Base-by-base conservation (phyloP, 345 rosid species). In the Punica granatum region DNA sequence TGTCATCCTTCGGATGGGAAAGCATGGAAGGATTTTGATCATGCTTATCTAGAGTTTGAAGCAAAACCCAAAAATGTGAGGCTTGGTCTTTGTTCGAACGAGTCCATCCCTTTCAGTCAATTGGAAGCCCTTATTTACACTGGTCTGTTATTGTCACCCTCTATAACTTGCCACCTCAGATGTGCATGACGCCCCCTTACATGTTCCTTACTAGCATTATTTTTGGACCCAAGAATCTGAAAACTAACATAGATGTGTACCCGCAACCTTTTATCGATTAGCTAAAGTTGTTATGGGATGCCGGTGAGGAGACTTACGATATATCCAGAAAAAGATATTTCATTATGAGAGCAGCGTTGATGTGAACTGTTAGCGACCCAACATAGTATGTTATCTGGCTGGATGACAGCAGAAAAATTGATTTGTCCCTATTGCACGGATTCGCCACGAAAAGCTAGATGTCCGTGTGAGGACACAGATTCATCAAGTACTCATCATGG, bases 1-100 rank as follows among this genome's bases (percentile, higher is more conserved):
- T 37, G 42, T 37, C 6, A 37, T 54, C 44, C 53, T 12, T 21
- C 28, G 1, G 66, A 72, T 58, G 13, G 35, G 0, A n/a, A 48
- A 35, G 60, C 16, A 5, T 60, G 65, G 70, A 26, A 61, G 15
- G 67, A 65, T 23, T 70, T 75, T 48, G 63, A 60, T 51, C 4
- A 26, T 0, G n/a, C 13, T 0, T 41, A 70, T 30, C n/a, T 64
- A 1, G 14, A 33, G 0, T 75, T 70, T 53, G 13, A 53, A 7
- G 15, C 7, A 0, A 63, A 59, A 13, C 15, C 16, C 14, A 18
- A 14, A 11, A 71, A 65, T 65, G 59, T 65, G 0, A 7, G 56
- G n/a, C 3, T 71, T 3, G 72, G 72, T 1, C 18, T 64, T 30
- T 43, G 42, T 13, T 56, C 41, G 1, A 32, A 64, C 26, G 51